Evolutionary conservation across 2,329 filamentous ascomycete species (phyloP).

Genomic region (Aureobasidium subglaciale): DNA sequence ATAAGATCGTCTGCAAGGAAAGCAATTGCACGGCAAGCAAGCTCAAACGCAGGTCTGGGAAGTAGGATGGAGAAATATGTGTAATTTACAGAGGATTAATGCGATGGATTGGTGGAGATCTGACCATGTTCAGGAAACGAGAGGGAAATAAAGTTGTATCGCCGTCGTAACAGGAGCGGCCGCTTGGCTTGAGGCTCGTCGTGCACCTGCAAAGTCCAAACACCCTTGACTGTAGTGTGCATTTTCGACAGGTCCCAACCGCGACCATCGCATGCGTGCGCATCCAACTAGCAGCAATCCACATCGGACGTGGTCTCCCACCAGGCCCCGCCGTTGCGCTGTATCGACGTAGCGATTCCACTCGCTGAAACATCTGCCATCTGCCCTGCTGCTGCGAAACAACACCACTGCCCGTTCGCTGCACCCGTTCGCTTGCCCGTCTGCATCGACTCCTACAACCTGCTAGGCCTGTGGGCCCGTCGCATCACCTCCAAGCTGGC

Average conservation of each 20-base stretch:
- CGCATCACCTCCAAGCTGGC: background rate
- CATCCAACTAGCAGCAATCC: slow-evolving; percentile 1
- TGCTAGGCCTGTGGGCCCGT: background rate
- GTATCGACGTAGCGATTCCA: background rate
- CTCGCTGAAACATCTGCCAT: slow-evolving; percentile 7
- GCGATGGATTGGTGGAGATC: background rate
- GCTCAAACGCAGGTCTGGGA: background rate
- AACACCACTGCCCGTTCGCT: background rate
- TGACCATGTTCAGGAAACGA: background rate
- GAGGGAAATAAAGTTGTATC: slow-evolving; percentile 5
- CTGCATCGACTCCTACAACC: background rate
- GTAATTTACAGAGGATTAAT: background rate
- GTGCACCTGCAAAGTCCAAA: slow-evolving; percentile 4
- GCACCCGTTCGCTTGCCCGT: background rate
- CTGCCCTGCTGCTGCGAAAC: slow-evolving; percentile 5
- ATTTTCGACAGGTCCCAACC: background rate
- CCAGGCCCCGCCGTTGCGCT: background rate
- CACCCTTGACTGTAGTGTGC: background rate
- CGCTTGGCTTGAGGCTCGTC: background rate
- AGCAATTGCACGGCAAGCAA: background rate
- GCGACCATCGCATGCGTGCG: slow-evolving; percentile 10
- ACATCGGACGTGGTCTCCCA: slow-evolving; percentile 4
- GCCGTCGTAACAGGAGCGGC: background rate
- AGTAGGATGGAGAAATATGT: background rate
- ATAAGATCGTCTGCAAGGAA: background rate